phyloP scores from a whole-genome alignment of 2,329 filamentous ascomycete genomes.

The Apiospora malaysiana region DNA sequence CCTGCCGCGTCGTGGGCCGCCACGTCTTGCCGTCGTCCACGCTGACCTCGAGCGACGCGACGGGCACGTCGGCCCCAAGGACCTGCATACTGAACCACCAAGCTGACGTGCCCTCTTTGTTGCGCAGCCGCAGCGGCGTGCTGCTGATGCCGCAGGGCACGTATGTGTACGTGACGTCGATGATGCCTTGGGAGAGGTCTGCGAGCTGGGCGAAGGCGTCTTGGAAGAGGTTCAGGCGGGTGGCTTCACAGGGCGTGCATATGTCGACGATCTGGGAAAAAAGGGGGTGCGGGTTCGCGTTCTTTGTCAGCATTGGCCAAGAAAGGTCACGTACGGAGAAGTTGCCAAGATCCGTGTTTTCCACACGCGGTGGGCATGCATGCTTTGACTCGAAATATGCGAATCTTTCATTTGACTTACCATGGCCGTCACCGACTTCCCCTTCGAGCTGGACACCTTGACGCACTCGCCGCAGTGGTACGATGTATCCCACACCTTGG shows the following conservation, averaged over 20 bases:
- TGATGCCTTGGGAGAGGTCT: conserved; percentile 42
- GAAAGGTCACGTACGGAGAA: too few species aligned
- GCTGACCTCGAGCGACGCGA: conserved; percentile 64
- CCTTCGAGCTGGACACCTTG: background rate
- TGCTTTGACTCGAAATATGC: too few species aligned
- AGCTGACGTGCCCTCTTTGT: conserved; percentile 49
- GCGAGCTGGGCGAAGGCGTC: conserved; percentile 47
- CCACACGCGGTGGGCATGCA: too few species aligned
- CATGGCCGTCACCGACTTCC: background rate
- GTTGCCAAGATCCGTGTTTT: too few species aligned
- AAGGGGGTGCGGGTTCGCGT: too few species aligned
- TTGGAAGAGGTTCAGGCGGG: conserved; percentile 53
- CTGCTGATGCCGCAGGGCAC: conserved; percentile 49
- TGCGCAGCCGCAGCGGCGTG: conserved; percentile 47
- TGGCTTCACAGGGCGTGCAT: conserved; percentile 47
- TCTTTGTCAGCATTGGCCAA: too few species aligned
- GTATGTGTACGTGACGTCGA: conserved; percentile 48
- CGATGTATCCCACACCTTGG: background rate
- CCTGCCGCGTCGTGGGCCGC: conserved; percentile 57
- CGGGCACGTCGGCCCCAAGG: conserved; percentile 63
- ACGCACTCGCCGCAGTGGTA: conserved; percentile 4
- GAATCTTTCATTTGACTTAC: background rate
- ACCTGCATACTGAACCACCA: conserved; percentile 64
- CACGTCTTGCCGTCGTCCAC: conserved; percentile 65
- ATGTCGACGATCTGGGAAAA: conserved; percentile 47